Base-by-base conservation (phyloP, 306 rosid genomes). In the Casuarina cunninghamiana region DNA sequence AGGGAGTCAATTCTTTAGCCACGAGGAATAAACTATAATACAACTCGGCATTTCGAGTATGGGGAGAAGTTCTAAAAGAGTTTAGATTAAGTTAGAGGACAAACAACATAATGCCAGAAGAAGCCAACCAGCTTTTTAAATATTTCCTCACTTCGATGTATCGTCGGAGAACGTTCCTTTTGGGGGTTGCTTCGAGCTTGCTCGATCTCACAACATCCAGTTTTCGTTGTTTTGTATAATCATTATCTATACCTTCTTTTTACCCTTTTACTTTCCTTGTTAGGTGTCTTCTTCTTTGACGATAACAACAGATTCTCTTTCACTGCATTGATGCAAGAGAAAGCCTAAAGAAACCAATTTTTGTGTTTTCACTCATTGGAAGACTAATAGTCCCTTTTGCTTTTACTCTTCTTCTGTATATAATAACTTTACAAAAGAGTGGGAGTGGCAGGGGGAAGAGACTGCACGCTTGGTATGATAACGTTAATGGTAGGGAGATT, bases 301-400 rank as follows among this genome's bases (percentile, higher is more conserved):
- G 74, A 87, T 75, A 80, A 82, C 79, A 82, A 77, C 21, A 63
- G 79, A 83, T 81, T 86, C 87, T 81, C 88, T 82, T 75, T 71
- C 79, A 19, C 82, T 60, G 77, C 93, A 81, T 94, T 83, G 98
- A 82, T 90, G 79, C 79, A 78, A 88, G 97, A 89, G 94, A 93
- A 91, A 91, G 94, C 77, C 48, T 73, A 81, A 81, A 89, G 86
- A 84, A 32, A 78, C 72, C 49, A 74, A 39, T 44, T 53, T 32
- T 76, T 62, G 16, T 61, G 78, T 79, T 58, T 53, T 48, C 60
- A 51, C 79, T 79, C 79, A 15, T 77, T 72, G 63, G 39, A 74
- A 69, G 32, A 67, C 73, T 68, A 12, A 32, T 11, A 4, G 38
- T 63, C 53, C 10, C 79, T 75, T 86, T 80, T 49, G 5, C 75